Evolutionary conservation across 257 asterid species (phyloP).

Genomic region (Salvia miltiorrhiza): DNA sequence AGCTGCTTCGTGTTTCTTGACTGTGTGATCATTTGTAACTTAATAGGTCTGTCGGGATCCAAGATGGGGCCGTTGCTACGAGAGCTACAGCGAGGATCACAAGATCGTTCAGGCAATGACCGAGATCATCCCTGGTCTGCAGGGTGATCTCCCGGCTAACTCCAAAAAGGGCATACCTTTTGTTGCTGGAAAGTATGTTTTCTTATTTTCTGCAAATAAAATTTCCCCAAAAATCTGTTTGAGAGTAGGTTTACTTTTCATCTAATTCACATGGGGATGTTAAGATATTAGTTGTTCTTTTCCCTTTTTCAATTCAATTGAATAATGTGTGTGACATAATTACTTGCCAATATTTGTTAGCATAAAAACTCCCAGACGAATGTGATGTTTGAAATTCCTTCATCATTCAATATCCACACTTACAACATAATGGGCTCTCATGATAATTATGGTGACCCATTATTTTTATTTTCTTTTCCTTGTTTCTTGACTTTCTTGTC

Average conservation of each 20-base stretch:
- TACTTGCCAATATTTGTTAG: background rate
- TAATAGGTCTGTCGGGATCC: constrained; percentile 90
- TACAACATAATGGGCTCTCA: background rate
- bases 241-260: background rate
- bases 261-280: constrained; percentile 13
- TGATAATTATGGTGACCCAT: background rate
- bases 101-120: constrained; percentile 74
- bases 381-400: background rate
- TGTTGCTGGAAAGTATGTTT: constrained; percentile 66
- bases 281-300: background rate
- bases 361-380: background rate
- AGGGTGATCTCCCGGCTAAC: constrained; percentile 73
- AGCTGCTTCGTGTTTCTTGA: background rate
- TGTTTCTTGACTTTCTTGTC: background rate
- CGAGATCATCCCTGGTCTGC: constrained; percentile 85
- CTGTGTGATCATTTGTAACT: background rate
- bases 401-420: background rate
- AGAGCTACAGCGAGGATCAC: constrained; percentile 88
- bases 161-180: constrained; percentile 54
- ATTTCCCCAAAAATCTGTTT: background rate
- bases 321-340: background rate
- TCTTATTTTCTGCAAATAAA: too few species aligned
- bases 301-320: background rate
- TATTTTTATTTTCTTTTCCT: background rate
- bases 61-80: constrained; percentile 95